Base-by-base conservation (phyloP, 495 filamentous ascomycete species). In the Lasiosphaeria hispida region DNA sequence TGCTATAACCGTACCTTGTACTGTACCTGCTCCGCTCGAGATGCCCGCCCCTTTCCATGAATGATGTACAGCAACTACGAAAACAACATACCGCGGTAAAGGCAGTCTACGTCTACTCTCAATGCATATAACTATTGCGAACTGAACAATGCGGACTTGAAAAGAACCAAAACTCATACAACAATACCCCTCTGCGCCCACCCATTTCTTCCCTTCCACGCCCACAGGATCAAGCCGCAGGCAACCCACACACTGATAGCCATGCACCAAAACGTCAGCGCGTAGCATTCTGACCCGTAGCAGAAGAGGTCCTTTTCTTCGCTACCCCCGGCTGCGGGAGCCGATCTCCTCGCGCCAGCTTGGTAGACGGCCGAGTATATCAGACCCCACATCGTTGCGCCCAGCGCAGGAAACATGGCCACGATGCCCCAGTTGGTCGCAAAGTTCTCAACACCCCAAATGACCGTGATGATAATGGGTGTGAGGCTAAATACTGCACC, bases 381-480 rank as follows among this genome's bases (percentile, higher is more conserved):
- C 4, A 89, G 62, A 0, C 94, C 90, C 91, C 90, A 98, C 9
- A 92, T 76, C 0, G 89, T 87, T 0, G 92, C 91, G 0, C 93
- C 93, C 2, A 83, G 70, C 1, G 92, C 94, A 8, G 94, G 94
- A 48, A 92, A 87, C 76, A 95, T 89, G 36, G 90, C 90, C 13
- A 98, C 86, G 58, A 97, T 91, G 11, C 94, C 94, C 87, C 93
- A 98, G 63, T 98, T 97, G 2, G 94, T 98, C 57, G 90, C 94
- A 70, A 97, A 97, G 71, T 97, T 98, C 75, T 96, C 90, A 1
- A 96, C 91, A 37, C 94, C 94, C 94, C 94, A 98, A 43, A 97
- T 92, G 19, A 96, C 90, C 51, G 83, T 88, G 62, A 97, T 85
- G 58, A 97, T 88, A 66, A 97, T 96, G 3, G 94, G 94, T 0